Percentiles rank a stretch among this genome's conserved stretches.
These are phyloP conservation scores for Stentor coeruleus DNA, from an alignment of 73 alveolate species.

Conservation along the genomic window DNA sequence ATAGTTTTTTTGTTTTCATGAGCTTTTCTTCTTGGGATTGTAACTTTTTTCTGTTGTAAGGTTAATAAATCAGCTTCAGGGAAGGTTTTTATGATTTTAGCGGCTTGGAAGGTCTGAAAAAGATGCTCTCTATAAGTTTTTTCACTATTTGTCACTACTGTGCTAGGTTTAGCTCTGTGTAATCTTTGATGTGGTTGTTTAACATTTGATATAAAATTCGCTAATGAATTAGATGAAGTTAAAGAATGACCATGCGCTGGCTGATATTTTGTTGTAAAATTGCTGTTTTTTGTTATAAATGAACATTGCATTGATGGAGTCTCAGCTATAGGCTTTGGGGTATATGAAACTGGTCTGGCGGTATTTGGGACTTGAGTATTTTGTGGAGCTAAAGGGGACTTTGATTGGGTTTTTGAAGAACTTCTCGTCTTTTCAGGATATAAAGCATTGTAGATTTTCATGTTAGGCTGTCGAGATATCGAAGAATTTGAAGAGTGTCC, in stretches of 20 bases:
- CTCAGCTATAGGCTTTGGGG: background rate
- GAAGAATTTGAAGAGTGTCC: background rate
- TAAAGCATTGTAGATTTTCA: background rate
- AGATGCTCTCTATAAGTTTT: slow-evolving; percentile 21
- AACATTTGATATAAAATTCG: background rate
- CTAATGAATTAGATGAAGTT: background rate
- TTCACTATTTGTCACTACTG: background rate
- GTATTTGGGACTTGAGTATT: background rate
- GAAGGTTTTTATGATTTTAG: slow-evolving; percentile 2
- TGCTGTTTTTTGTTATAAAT: no score
- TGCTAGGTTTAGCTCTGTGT: background rate
- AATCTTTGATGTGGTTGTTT: no score
- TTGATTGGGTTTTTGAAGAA: background rate
- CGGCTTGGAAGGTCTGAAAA: slow-evolving; percentile 23
- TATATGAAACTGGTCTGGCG: background rate
- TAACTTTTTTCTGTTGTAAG: background rate
- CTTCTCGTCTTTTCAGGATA: background rate
- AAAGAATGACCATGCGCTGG: background rate
- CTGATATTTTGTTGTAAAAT: no score
- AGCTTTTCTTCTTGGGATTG: slow-evolving; percentile 17
- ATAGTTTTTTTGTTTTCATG: slow-evolving; percentile 7
- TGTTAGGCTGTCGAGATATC: background rate
- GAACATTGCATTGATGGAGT: no score
- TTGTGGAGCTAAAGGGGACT: background rate
- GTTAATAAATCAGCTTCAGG: background rate